These are phyloP conservation scores for Dactylorhiza incarnata DNA, from an alignment of 106 monocot species.

Conservation along the genomic window DNA sequence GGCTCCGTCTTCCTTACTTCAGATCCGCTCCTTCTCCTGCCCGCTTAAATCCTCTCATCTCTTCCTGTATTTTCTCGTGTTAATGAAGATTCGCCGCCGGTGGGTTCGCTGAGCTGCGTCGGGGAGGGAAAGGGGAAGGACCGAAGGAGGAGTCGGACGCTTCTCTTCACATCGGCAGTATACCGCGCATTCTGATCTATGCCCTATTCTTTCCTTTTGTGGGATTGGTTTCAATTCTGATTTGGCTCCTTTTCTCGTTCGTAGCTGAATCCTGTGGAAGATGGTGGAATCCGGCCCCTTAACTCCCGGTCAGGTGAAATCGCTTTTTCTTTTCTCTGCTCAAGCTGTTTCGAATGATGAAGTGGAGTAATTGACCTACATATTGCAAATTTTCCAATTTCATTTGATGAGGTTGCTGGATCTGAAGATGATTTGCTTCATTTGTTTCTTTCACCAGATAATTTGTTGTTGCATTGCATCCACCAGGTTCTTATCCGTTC, in stretches of 20 bases:
- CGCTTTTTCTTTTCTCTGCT: not conserved
- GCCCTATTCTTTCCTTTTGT: not conserved
- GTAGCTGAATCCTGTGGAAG: not conserved
- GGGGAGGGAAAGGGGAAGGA: not conserved
- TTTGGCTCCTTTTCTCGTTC: not conserved
- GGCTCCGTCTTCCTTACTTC: slow-evolving; percentile 1
- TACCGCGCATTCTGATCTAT: not conserved
- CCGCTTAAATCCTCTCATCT: not conserved
- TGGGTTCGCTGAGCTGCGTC: not conserved
- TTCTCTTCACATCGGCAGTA: slow-evolving; percentile 4
- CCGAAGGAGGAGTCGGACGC: not conserved
- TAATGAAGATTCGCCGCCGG: slow-evolving; percentile 6
- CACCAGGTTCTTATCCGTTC: not conserved
- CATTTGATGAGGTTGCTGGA: not conserved
- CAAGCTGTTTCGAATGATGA: not conserved
- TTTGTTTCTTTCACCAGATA: not conserved
- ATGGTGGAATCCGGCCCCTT: slow-evolving; percentile 7
- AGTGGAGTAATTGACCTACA: no score
- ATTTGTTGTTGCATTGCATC: not conserved
- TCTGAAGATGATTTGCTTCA: not conserved
- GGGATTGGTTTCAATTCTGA: slow-evolving; percentile 2
- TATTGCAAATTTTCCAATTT: not conserved
- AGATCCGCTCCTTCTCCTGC: not conserved
- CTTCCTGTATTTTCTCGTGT: not conserved
- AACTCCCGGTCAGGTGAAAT: slow-evolving; percentile 9